Evolutionary conservation across 257 asterid genomes (phyloP).

Genomic region (Fraxinus quadrangulata): DNA sequence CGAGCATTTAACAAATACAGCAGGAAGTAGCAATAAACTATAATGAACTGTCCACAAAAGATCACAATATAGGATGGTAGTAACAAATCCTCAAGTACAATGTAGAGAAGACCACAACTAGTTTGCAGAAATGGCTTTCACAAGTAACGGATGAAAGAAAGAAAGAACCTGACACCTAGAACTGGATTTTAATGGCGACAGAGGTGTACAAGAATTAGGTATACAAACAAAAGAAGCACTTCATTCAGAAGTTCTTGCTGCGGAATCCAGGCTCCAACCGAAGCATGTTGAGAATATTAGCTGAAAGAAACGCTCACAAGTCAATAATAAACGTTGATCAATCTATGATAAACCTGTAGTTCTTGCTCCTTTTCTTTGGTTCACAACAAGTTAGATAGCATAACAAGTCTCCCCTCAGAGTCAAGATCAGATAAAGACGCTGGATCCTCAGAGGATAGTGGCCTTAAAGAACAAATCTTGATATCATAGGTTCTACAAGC

Average conservation of each 20-base stretch:
- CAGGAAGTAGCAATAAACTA: neutral
- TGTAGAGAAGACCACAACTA: neutral
- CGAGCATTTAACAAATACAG: neutral
- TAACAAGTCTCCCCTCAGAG: neutral
- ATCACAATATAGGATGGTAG: neutral
- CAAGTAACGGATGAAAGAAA: neutral
- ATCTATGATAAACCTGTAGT: too few relatives aligned
- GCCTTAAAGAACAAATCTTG: slow-evolving; percentile 44
- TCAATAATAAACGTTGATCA: neutral
- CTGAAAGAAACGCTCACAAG: neutral
- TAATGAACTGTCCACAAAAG: neutral
- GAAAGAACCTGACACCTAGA: neutral
- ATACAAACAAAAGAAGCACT: neutral
- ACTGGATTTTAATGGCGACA: neutral
- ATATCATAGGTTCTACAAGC: slow-evolving; percentile 38
- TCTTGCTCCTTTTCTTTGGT: neutral
- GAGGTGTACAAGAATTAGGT: neutral
- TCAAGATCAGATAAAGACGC: slow-evolving; percentile 3
- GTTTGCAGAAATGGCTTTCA: neutral
- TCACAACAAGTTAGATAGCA: neutral
- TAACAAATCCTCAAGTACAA: neutral
- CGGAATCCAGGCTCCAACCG: neutral
- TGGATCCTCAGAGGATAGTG: slow-evolving; percentile 28
- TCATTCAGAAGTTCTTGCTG: neutral
- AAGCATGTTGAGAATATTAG: neutral